Evolutionary conservation across 2,329 filamentous ascomycete species (phyloP), one percentile per base, ranked within the genome.

Genomic region (Sclerotinia minor): DNA sequence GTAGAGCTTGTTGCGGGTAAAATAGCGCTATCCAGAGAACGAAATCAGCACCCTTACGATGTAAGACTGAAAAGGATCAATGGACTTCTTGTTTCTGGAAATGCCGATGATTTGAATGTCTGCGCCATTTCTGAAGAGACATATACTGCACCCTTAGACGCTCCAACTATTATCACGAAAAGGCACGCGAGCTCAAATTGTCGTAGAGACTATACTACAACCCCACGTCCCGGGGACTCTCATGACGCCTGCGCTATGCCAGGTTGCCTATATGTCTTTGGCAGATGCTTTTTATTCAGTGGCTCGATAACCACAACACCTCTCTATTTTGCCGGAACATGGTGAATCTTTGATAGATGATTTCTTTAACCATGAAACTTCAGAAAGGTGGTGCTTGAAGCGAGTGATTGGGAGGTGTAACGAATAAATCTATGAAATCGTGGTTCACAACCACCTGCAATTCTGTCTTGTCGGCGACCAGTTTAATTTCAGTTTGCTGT

Each of bases 231-330:
- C 5, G 7, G 5, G 21, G 17, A 61, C 17, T 21, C 32, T 35
- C 45, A 61, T 7, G n/a, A 26, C 15, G 29, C 59, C 24, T 50
- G 45, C 21, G 3, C 8, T 26, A 38, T 61, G n/a, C 45, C 29
- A 19, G 9, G 13, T 19, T 61, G 59, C 45, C 19, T n/a, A 13
- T 45, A 61, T 24, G 13, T 61, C 17, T 50, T 50, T 38, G 29
- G 59, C n/a, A 50, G 45, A 61, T 17, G 45, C 45, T 61, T 45
- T 38, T 61, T 15, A 50, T 32, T 26, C n/a, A 26, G 8, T 61
- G 59, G 45, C 38, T 61, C 15, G 50, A 13, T n/a, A 3, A 38
- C 11, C 13, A 38, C 1, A 6, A 35, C 26, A 61, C 59, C 13
- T 61, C 45, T 9, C 45, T 45, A 4, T 19, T 50, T 8, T 61